Evolutionary conservation across 2,329 filamentous ascomycete species (phyloP), one percentile per base, ranked within the genome.

Genomic region (Diaporthe sp.): DNA sequence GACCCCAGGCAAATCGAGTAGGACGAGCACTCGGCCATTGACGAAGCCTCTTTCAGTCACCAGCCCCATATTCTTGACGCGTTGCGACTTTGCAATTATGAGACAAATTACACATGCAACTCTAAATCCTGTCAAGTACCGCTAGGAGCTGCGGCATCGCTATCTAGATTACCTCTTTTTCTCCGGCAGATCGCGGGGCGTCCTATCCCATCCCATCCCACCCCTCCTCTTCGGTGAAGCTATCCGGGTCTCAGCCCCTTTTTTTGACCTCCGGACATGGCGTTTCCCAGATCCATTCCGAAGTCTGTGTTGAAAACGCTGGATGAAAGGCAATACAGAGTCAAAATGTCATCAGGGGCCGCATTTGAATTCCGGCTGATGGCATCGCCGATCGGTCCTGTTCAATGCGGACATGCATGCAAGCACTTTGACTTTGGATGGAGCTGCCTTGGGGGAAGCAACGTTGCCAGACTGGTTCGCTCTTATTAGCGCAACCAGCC

Each of bases 101-200:
- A 65, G 66, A 61, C 66, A 71, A 66, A 73, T 73, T 71, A 50
- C 30, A 37, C 44, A 58, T 73, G 68, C 56, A 63, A 73, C 72
- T 71, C 72, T 73, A 61, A 58, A 47, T 47, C 59, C 61, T 35
- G 37, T 42, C 37, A 58, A 15, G 15, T 37, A 51, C 47, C 39
- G 17, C 58, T 35, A 71, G 56, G 69, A 53, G 68, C 55, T 44
- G 37, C 37, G 56, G 50, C n/a, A 47, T 59, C 47, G 27, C 44
- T 27, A 71, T 71, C 37, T 65, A 70, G 65, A 70, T 63, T 59
- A 69, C 25, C 39, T 37, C 66, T 61, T 44, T 32, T 53, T 55
- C 47, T 42, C 56, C 47, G 58, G 30, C 22, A 61, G 72, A 71
- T 61, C 68, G 50, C 50, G 72, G 66, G 58, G 55, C 30, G n/a